These are phyloP conservation scores for Coffea eugenioides DNA, from an alignment of 257 asterid species.

Conservation along the genomic window DNA sequence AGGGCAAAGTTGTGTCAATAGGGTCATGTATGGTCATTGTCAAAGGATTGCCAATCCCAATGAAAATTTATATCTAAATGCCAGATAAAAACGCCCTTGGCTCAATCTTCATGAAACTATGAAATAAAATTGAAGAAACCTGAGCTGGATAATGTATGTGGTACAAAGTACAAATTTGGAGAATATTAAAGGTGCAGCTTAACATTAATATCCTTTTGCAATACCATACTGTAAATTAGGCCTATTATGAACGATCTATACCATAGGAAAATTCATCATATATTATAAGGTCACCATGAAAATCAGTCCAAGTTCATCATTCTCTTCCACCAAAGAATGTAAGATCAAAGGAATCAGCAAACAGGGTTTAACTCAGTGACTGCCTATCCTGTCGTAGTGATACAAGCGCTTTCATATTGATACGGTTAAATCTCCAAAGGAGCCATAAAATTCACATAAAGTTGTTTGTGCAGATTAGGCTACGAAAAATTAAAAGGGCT, in stretches of 20 bases:
- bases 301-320: background rate
- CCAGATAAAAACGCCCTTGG: too few species aligned
- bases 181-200: background rate
- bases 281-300: background rate
- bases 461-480: background rate
- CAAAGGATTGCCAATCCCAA: background rate
- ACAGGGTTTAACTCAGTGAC: background rate
- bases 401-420: background rate
- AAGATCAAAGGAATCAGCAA: background rate
- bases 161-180: too few species aligned
- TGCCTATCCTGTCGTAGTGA: background rate
- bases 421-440: background rate
- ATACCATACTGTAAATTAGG: background rate
- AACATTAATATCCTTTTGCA: background rate
- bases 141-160: too few species aligned
- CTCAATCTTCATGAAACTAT: too few species aligned
- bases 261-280: background rate
- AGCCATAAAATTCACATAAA: background rate
- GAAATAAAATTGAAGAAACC: too few species aligned
- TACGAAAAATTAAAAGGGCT: background rate
- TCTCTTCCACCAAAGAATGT: background rate
- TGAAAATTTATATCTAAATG: background rate
- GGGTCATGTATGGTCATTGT: too few species aligned
- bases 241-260: background rate
- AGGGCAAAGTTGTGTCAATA: too few species aligned